phyloP scores from a whole-genome alignment of 2,329 filamentous ascomycete genomes.

The Hypoxylon sp. region DNA sequence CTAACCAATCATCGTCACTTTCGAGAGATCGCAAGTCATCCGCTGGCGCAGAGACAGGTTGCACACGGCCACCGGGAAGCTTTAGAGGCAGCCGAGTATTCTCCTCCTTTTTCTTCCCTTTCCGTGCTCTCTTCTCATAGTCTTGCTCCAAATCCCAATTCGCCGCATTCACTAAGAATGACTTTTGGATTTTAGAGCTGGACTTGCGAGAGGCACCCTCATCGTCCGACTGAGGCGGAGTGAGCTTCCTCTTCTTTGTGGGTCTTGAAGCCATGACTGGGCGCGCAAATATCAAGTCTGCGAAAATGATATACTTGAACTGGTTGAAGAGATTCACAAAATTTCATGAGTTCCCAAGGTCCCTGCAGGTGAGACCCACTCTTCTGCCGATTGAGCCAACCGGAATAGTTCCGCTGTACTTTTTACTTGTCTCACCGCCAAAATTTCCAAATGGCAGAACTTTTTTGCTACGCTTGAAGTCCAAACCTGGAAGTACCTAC shows the following conservation, averaged over 20 bases:
- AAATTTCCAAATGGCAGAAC: slow-evolving; percentile 52
- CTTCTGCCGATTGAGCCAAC: slow-evolving; percentile 34
- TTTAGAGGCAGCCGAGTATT: slow-evolving; percentile 87
- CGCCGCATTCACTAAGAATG: slow-evolving; percentile 80
- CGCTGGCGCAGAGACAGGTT: slow-evolving; percentile 70
- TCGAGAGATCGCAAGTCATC: slow-evolving; percentile 72
- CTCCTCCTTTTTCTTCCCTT: slow-evolving; percentile 79
- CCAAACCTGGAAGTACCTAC: too few species aligned
- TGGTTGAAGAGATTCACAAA: slow-evolving; percentile 38
- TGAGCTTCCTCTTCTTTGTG: slow-evolving; percentile 71
- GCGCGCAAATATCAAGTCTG: slow-evolving; percentile 26
- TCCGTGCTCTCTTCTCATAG: slow-evolving; percentile 85
- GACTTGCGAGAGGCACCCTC: slow-evolving; percentile 56
- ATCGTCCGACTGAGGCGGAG: slow-evolving; percentile 65
- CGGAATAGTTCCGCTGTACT: slow-evolving; percentile 45
- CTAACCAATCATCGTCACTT: slow-evolving; percentile 75
- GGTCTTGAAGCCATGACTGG: slow-evolving; percentile 64
- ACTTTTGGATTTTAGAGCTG: slow-evolving; percentile 65
- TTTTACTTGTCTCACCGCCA: slow-evolving; percentile 43
- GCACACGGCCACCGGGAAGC: slow-evolving; percentile 80
- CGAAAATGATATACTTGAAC: slow-evolving; percentile 16
- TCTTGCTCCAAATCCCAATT: slow-evolving; percentile 94
- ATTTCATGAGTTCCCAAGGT: slow-evolving; percentile 34
- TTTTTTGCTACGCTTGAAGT: slow-evolving; percentile 29
- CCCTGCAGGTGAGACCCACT: slow-evolving; percentile 42